phyloP scores from a whole-genome alignment of 306 rosid genomes.

The Sicyos edulis region DNA sequence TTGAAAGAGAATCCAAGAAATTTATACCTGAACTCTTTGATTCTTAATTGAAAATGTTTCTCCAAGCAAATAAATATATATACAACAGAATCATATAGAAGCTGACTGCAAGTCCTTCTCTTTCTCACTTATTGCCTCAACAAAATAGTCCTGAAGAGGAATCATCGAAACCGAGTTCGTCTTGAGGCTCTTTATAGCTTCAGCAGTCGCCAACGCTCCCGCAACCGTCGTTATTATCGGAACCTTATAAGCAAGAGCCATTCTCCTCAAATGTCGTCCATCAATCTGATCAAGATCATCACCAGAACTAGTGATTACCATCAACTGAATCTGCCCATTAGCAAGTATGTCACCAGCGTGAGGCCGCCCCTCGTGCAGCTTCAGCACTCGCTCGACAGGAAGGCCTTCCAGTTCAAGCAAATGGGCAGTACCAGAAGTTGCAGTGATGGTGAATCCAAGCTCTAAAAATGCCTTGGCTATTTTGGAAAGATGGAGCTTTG shows the following conservation, averaged over 20 bases:
- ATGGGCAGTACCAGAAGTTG: slow-evolving; percentile 84
- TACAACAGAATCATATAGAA: slow-evolving; percentile 20
- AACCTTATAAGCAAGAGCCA: slow-evolving; percentile 83
- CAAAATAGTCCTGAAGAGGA: slow-evolving; percentile 79
- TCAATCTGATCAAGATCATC: slow-evolving; percentile 86
- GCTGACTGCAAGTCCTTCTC: slow-evolving; percentile 35
- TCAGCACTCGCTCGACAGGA: slow-evolving; percentile 70
- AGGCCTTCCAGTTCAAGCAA: slow-evolving; percentile 54
- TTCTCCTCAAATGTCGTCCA: slow-evolving; percentile 76
- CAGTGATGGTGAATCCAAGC: slow-evolving; percentile 63
- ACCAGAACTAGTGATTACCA: slow-evolving; percentile 94
- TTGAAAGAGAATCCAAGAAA: not conserved
- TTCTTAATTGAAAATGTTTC: slow-evolving; percentile 4
- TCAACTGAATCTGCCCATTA: slow-evolving; percentile 86
- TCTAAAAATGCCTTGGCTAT: slow-evolving; percentile 63
- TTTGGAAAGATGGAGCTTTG: slow-evolving; percentile 76
- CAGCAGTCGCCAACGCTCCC: slow-evolving; percentile 89
- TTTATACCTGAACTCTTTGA: not conserved
- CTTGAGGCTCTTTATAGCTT: slow-evolving; percentile 76
- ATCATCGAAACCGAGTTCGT: slow-evolving; percentile 62
- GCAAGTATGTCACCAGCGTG: slow-evolving; percentile 93
- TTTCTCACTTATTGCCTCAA: slow-evolving; percentile 29
- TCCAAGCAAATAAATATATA: slow-evolving; percentile 10
- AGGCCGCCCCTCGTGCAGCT: slow-evolving; percentile 92
- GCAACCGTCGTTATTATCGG: slow-evolving; percentile 86